Percentiles rank a stretch among this genome's conserved stretches.
phyloP scores from a whole-genome alignment of 164 flowering plant species.

The Umbilicus rupestris region DNA sequence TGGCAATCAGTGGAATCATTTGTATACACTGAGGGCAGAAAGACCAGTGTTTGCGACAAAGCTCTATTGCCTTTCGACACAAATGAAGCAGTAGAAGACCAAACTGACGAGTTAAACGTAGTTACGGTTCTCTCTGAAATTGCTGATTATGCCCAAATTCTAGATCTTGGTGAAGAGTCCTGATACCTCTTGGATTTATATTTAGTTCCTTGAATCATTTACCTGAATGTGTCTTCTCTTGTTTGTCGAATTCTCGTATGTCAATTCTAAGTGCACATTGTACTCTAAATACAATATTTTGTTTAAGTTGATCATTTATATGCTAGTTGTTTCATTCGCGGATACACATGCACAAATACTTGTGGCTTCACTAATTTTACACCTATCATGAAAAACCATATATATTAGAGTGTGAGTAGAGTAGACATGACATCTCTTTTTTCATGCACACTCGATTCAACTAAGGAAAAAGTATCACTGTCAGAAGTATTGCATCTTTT shows the following conservation, averaged over 20 bases:
- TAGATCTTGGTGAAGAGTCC: not conserved
- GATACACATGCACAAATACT: too few relatives aligned
- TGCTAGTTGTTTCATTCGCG: too few relatives aligned
- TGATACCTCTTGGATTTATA: not conserved
- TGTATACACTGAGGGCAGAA: slow-evolving; percentile 17
- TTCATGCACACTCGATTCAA: not conserved
- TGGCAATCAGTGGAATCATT: slow-evolving; percentile 62
- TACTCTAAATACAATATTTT: too few relatives aligned
- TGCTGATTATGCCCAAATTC: not conserved
- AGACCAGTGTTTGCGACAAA: not conserved
- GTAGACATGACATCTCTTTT: too few relatives aligned
- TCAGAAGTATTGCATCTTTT: not conserved
- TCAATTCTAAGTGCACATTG: too few relatives aligned
- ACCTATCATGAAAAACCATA: too few relatives aligned
- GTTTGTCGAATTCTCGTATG: too few relatives aligned
- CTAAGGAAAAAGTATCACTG: not conserved
- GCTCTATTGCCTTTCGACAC: not conserved
- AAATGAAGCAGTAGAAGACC: slow-evolving; percentile 13
- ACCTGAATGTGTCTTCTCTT: too few relatives aligned
- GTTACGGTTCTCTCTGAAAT: slow-evolving; percentile 8
- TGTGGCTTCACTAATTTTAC: too few relatives aligned
- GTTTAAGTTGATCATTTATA: too few relatives aligned
- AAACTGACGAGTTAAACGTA: slow-evolving; percentile 20
- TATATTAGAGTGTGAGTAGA: too few relatives aligned
- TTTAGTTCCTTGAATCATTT: not conserved